These are phyloP conservation scores for Pouteria glomerata DNA, from an alignment of 148 eudicot species.

Conservation along the genomic window DNA sequence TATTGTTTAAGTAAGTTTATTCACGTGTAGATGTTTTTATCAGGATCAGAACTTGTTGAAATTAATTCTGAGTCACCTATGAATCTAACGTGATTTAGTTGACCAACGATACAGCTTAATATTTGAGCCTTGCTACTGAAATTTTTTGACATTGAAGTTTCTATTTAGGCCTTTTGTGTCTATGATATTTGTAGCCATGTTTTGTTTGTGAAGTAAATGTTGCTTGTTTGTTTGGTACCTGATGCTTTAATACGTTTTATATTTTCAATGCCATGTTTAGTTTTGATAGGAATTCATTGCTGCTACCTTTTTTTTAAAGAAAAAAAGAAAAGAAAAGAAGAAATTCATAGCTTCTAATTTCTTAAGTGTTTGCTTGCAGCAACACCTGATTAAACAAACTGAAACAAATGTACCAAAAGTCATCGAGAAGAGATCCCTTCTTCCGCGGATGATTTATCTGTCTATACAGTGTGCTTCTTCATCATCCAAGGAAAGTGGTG, in stretches of 20 bases:
- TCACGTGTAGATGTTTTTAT: background rate
- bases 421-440: slow-evolving; percentile 65
- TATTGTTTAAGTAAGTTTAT: background rate
- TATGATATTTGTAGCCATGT: background rate
- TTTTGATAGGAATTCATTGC: background rate
- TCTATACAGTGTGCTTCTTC: slow-evolving; percentile 76
- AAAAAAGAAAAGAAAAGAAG: too few relatives aligned
- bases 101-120: background rate
- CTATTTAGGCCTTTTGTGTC: background rate
- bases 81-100: background rate
- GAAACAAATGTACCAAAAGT: slow-evolving; percentile 38
- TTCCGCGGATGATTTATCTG: slow-evolving; percentile 78
- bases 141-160: background rate
- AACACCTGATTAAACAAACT: slow-evolving; percentile 40
- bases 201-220: background rate
- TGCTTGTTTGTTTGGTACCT: background rate
- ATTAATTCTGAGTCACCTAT: background rate
- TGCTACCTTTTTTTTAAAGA: too few relatives aligned
- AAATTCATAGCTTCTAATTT: too few relatives aligned
- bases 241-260: background rate
- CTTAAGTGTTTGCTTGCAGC: slow-evolving; percentile 29
- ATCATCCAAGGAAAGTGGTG: slow-evolving; percentile 49
- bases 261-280: background rate
- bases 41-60: background rate
- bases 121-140: background rate